Conservation (phyloP, 495 filamentous ascomycete genomes). For the Rostrohypoxylon terebratum region DNA sequence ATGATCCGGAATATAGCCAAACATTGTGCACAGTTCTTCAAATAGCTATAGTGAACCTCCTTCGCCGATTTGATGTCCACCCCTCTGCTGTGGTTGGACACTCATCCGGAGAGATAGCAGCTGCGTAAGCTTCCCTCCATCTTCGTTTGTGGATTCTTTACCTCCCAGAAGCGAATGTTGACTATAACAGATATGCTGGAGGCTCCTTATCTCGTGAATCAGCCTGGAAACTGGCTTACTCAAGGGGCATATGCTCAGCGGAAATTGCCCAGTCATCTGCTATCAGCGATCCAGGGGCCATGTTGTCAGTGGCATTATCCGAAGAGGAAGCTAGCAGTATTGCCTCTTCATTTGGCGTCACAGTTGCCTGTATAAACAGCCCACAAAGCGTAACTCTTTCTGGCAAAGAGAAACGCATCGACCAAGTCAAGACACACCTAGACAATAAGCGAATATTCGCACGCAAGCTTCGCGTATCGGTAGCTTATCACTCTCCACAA, state of each 20-base stretch:
- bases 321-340: conserved; percentile 9
- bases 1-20: conserved; percentile 52
- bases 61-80: conserved; percentile 58
- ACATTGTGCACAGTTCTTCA: conserved; percentile 59
- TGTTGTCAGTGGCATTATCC: conserved; percentile 56
- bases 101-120: conserved; percentile 69
- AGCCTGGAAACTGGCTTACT: conserved; percentile 59
- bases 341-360: conserved; percentile 26
- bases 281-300: conserved; percentile 31
- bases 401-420: conserved; percentile 50
- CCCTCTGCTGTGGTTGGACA: conserved; percentile 64
- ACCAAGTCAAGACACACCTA: conserved; percentile 44
- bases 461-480: conserved; percentile 47
- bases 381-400: conserved; percentile 57
- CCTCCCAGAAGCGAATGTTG: no score
- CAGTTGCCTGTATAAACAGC: conserved; percentile 61
- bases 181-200: conserved; percentile 43
- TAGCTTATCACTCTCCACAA: conserved; percentile 57
- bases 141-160: conserved; percentile 38
- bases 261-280: conserved; percentile 11
- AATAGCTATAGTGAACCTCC: conserved; percentile 62
- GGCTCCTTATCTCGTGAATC: conserved; percentile 54
- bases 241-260: conserved; percentile 42
- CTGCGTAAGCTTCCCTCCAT: conserved; percentile 38
- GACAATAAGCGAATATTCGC: conserved; percentile 54